Conservation (phyloP, 2,329 filamentous ascomycete genomes). For the Periglandula ipomoeae region DNA sequence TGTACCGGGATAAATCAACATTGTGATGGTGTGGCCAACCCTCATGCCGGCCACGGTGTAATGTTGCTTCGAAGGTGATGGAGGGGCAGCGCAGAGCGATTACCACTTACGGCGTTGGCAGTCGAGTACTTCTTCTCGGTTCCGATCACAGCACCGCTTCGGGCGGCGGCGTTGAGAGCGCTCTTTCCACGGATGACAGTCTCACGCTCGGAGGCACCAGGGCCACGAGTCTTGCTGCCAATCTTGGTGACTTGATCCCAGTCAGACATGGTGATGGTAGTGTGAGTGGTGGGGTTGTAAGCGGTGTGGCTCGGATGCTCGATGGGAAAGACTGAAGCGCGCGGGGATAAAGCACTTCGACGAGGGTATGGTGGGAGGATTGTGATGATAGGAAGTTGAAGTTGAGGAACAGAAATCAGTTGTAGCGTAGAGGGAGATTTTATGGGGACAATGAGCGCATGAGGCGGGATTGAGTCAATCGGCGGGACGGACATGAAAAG, state of each 20-base stretch:
- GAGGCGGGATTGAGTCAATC: slow-evolving; percentile 27
- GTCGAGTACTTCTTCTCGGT: slow-evolving; percentile 87
- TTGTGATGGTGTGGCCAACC: neutral
- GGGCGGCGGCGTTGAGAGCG: slow-evolving; percentile 81
- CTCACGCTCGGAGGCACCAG: slow-evolving; percentile 62
- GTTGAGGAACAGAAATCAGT: neutral
- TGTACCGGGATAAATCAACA: too few species aligned
- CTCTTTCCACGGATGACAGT: slow-evolving; percentile 78
- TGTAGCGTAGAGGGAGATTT: slow-evolving; percentile 12
- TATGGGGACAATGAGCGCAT: slow-evolving; percentile 23
- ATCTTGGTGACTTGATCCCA: slow-evolving; percentile 92
- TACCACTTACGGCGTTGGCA: slow-evolving; percentile 51
- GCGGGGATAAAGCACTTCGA: neutral
- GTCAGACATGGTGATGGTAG: slow-evolving; percentile 54
- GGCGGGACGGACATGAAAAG: slow-evolving; percentile 20
- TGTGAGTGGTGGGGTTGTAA: slow-evolving; percentile 11
- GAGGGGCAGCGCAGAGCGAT: neutral
- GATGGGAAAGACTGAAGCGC: slow-evolving; percentile 1
- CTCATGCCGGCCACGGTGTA: neutral
- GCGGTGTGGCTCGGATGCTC: neutral
- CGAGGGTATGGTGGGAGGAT: too few species aligned
- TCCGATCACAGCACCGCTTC: slow-evolving; percentile 62
- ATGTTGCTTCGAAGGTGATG: neutral
- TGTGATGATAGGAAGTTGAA: too few species aligned
- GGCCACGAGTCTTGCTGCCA: slow-evolving; percentile 69